Evolutionary conservation across 139 green algal species (phyloP), one percentile per base, ranked within the genome.

Genomic region (Chlorella sp.): DNA sequence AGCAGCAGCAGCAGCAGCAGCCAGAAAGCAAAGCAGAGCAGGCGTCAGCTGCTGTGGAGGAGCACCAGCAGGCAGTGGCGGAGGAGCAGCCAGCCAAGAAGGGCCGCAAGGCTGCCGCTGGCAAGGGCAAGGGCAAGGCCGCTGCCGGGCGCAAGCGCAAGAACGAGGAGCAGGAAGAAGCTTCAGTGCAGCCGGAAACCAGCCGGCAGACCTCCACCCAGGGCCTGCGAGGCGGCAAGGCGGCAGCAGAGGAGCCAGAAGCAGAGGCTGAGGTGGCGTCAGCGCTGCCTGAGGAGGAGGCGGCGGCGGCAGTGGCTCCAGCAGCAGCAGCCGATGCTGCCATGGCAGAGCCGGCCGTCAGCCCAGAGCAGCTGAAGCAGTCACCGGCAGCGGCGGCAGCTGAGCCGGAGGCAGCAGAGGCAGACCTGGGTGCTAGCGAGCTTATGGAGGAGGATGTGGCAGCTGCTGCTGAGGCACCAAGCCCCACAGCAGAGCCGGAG

Each of bases 181-280:
- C 36, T 36, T 40, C 83, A 14, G 37, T 9, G 24, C 83, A 87
- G 61, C 83, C 83, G 28, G 61, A 36, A 28, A 26, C 15, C 61
- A 87, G 83, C 83, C 83, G 77, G 83, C 83, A 79, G 83, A 79
- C 83, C 36, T 87, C 83, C 83, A 79, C 42, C 28, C 79, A 68
- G 28, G 64, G 83, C 83, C 60, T 32, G 28, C 83, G 84, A 5
- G 84, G 14, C 5, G 84, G 40, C 84, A 88, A 66, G 83, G 18
- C 22, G 21, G 39, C 68, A 16, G 68, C 64, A 36, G 83, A 34
- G 24, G 83, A 66, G 28, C 11, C 57, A 40, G 66, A 57, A 48
- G n/a, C 34, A 5, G 81, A 32, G 1, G 84, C 30, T 18, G 66
- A 88, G 84, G 66, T 68, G n/a, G 84, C 39, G 3, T 66, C 68